Base-by-base conservation (phyloP, 345 rosid genomes). In the Bruguiera gymnorhiza region DNA sequence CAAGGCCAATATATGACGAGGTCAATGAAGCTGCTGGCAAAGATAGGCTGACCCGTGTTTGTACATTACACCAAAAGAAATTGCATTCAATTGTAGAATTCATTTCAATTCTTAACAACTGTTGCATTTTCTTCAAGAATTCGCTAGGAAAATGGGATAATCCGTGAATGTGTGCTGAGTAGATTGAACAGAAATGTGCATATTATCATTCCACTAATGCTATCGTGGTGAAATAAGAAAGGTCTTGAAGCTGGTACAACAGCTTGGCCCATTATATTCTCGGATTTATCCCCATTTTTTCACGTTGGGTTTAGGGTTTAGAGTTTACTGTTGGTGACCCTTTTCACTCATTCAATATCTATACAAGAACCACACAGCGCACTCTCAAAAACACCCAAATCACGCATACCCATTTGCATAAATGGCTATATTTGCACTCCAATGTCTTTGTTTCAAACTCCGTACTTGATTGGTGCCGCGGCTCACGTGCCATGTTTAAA, bases 391-490 rank as follows among this genome's bases (percentile, higher is more conserved):
- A 73, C 68, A 80, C 89, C 19, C 77, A 73, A 81, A 18, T 68
- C 37, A 43, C 85, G 0, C 93, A 86, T 60, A 53, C 86, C 63
- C 77, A 71, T 79, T 73, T 87, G 51, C 78, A 83, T 46, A 81
- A 80, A 76, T 31, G 1, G 78, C 39, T 59, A 18, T 70, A 34
- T 4, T 53, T 84, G 1, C 84, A 76, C 2, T 76, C 79, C 59
- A 64, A 83, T 66, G 71, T 63, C 31, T 81, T 76, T 62, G 62
- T 76, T n/a, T 70, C 82, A 6, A 86, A 85, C 36, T 78, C 78
- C 4, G 69, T 89, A 76, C 86, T 89, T 0, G 81, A 64, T 0
- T 72, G 86, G 76, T 91, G 85, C 66, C 64, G 83, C 18, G 78
- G 78, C 36, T 81, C 82, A 23, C 75, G 79, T 60, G 84, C 83